Evolutionary conservation across 2,329 filamentous ascomycete genomes (phyloP), one percentile per base, ranked within the genome.

Genomic region (Neurospora crassa): DNA sequence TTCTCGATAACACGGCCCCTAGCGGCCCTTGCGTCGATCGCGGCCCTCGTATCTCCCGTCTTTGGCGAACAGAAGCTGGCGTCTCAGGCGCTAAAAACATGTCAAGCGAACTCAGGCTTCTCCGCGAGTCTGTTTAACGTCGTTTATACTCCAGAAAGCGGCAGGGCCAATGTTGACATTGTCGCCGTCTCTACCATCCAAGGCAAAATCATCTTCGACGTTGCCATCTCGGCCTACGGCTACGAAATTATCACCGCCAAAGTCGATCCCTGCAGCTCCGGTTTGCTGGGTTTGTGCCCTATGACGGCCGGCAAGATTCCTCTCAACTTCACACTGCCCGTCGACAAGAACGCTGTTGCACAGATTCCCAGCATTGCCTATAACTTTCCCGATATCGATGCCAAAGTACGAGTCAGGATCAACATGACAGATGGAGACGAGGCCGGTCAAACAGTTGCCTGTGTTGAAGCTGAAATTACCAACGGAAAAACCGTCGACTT

Each of bases 401-500:
- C 92, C 70, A 89, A 88, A 63, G 91, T 95, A 70, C 87, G 87
- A 75, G 88, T 96, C 76, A 89, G 87, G 77, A 90, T 96, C 84
- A 92, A 90, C 78, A 85, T 86, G 73, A 89, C 86, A 2, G 82
- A 86, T 2, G 79, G 79, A n/a, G 74, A 77, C 18, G 69, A 77
- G 20, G 80, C 81, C n/a, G 82, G 85, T 34, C 79, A 85, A 69
- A 88, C 85, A 74, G 87, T 94, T 68, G 92, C 92, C 71, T 96
- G 93, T 80, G 88, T 96, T 67, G 90, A 95, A 82, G 92, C 92
- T 18, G 85, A 90, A 74, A 85, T 96, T 67, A 93, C 91, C 71
- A 96, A 96, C 80, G 91, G 91, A 73, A 92, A 95, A 81, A 94
- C 92, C 1, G 92, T 96, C 70, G 88, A 96, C 78, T 89, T 95